Conservation (phyloP, 306 rosid species). For the Mimosa bimucronata region DNA sequence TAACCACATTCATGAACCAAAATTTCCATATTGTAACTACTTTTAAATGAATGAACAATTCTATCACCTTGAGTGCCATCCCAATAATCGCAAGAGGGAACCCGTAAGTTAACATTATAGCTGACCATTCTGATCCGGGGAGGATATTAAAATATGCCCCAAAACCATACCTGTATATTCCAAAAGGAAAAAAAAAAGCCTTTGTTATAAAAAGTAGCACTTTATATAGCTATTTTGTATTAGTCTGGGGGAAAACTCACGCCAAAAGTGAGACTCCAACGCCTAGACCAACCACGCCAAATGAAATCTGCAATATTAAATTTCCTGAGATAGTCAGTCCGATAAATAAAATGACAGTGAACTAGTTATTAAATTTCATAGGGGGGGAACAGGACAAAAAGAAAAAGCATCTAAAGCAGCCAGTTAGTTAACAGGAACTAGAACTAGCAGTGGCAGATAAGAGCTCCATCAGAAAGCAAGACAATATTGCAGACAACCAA, state of each 20-base stretch:
- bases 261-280: constrained; percentile 76
- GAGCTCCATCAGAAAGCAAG: constrained; percentile 9
- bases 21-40: constrained; percentile 8
- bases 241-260: constrained; percentile 49
- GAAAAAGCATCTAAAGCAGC: constrained; percentile 7
- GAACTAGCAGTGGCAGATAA: background rate
- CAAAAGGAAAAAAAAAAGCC: constrained; percentile 18
- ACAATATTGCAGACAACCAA: background rate
- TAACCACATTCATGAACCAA: background rate
- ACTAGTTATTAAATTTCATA: background rate
- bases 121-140: constrained; percentile 99
- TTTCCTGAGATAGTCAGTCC: background rate
- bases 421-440: background rate
- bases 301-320: constrained; percentile 69
- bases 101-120: constrained; percentile 92
- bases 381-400: background rate
- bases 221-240: background rate
- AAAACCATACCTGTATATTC: constrained; percentile 74
- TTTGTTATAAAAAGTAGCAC: constrained; percentile 29
- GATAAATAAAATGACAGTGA: background rate
- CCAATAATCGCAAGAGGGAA: constrained; percentile 99
- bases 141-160: constrained; percentile 92
- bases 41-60: constrained; percentile 18
- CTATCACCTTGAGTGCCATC: constrained; percentile 94
- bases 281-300: constrained; percentile 78